phyloP scores from a whole-genome alignment of 768 basidiomycete species.

The Lentinula aciculospora region DNA sequence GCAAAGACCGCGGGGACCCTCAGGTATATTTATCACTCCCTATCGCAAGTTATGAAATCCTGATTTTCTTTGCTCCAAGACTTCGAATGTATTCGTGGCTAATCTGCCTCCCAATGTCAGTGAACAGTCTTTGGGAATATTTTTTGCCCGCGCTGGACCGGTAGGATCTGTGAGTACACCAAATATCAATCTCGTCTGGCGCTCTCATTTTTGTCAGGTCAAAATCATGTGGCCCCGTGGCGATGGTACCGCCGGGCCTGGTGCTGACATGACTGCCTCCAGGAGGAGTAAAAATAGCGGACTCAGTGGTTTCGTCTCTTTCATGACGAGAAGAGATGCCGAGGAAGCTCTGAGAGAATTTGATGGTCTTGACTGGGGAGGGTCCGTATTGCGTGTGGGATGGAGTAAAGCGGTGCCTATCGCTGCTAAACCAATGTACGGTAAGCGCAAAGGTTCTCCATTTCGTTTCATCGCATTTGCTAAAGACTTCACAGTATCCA shows the following conservation, averaged over 20 bases:
- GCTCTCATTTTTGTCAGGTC: constrained; percentile 44
- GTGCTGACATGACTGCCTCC: constrained; percentile 68
- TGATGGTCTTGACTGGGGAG: constrained; percentile 95
- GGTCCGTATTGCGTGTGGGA: constrained; percentile 78
- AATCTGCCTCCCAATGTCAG: constrained; percentile 86
- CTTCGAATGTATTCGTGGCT: constrained; percentile 94
- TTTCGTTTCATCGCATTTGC: background rate
- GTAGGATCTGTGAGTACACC: constrained; percentile 73
- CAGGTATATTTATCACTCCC: constrained; percentile 43
- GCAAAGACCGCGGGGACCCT: constrained; percentile 83
- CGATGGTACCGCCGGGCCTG: constrained; percentile 62
- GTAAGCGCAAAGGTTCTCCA: constrained; percentile 33
- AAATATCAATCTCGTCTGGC: background rate
- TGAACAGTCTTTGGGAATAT: constrained; percentile 78
- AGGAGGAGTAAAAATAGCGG: constrained; percentile 69
- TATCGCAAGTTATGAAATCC: constrained; percentile 1
- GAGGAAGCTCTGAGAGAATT: constrained; percentile 84
- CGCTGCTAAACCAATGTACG: constrained; percentile 73
- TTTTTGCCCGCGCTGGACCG: constrained; percentile 91
- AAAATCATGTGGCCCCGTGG: constrained; percentile 99
- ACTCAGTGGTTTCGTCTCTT: constrained; percentile 94
- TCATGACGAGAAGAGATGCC: constrained; percentile 90
- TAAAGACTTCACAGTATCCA: background rate
- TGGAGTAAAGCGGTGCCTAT: constrained; percentile 98
- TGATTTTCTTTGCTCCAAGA: constrained; percentile 35